Percentiles rank a stretch among this genome's conserved stretches.
phyloP scores from a whole-genome alignment of 352 stramenopile genomes.

The Saprolegnia diclina region DNA sequence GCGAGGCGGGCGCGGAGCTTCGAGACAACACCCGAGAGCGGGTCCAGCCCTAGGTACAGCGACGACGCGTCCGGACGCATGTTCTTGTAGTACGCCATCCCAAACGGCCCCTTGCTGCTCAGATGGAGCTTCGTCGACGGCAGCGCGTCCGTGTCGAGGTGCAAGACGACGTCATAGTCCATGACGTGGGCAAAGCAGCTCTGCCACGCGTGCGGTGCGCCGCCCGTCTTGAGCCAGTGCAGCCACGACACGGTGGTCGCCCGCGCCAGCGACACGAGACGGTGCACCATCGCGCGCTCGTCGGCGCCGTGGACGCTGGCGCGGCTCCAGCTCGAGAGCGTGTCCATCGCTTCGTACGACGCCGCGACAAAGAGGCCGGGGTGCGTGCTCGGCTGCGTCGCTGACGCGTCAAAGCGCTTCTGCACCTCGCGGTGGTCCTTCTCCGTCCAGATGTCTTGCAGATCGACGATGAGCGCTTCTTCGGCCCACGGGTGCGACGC shows the following conservation, averaged over 20 bases:
- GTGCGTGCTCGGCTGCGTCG: conserved; percentile 44
- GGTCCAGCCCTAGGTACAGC: conserved; percentile 69
- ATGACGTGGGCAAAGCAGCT: conserved; percentile 21
- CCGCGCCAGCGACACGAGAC: conserved; percentile 54
- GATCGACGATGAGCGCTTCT: conserved; percentile 62
- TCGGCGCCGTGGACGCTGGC: conserved; percentile 33
- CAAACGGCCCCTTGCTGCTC: conserved; percentile 33
- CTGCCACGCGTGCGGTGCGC: conserved; percentile 57
- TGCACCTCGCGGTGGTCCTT: conserved; percentile 57
- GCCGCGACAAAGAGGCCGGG: conserved; percentile 71
- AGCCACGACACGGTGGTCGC: conserved; percentile 48
- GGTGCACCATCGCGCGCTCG: conserved; percentile 58
- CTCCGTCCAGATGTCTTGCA: conserved; percentile 58
- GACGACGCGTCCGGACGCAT: conserved; percentile 61
- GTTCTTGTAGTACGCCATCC: conserved; percentile 62
- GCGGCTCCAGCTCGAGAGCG: conserved; percentile 75
- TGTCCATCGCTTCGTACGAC: conserved; percentile 75
- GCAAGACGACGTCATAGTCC: conserved; percentile 30
- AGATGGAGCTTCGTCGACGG: conserved; percentile 27
- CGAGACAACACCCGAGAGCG: conserved; percentile 54
- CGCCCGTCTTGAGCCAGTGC: conserved; percentile 51
- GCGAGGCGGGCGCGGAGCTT: conserved; percentile 53
- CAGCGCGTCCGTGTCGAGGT: conserved; percentile 47
- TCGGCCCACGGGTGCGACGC: conserved; percentile 69
- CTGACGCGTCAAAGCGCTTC: conserved; percentile 74